Evolutionary conservation across 2,329 filamentous ascomycete genomes (phyloP), one percentile per base, ranked within the genome.

Genomic region (Sordariomycetes sp.): DNA sequence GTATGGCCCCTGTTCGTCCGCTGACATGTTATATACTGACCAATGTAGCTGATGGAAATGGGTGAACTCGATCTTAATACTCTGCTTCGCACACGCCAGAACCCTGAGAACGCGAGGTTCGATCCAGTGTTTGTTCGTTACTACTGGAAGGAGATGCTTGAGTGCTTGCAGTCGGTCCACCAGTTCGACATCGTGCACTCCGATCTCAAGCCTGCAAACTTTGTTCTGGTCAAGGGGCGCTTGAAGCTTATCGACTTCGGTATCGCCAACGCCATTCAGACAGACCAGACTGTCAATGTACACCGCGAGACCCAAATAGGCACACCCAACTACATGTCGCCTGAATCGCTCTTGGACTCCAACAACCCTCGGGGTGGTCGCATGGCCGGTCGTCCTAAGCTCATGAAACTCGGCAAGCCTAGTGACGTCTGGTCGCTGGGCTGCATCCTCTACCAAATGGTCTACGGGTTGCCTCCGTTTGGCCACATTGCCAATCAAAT

Each of bases 131-230:
- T 96, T 55, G 86, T 92, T 10, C 82, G 92, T n/a, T 93, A 85
- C 60, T 94, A 94, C 66, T 98, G 92, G 92, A 92, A 94, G 57
- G 92, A 98, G 61, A 98, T 98, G 92, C 79, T 98, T 14, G 87
- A 94, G 56, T 96, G 92, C 53, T 77, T 98, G 6, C 76, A 85
- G 45, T 77, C 90, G 1, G 87, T 98, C 1, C 92, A 98, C 53
- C 75, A 82, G 10, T 72, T 82, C 54, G 87, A 95, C 51, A 88
- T 98, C 42, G 92, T 98, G 4, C 92, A 98, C 60, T 94, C 87
- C 0, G 92, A 98, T 53, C 69, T 98, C 24, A 98, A 98, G 58
- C 92, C 92, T 1, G 88, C 88, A 48, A 98, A 98, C 55, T 98
- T 98, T 55, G 82, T 98, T 17, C 71, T 96, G 15, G 87, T 94